Base-by-base conservation (phyloP, 2,329 filamentous ascomycete genomes). In the Epichloe sylvatica region DNA sequence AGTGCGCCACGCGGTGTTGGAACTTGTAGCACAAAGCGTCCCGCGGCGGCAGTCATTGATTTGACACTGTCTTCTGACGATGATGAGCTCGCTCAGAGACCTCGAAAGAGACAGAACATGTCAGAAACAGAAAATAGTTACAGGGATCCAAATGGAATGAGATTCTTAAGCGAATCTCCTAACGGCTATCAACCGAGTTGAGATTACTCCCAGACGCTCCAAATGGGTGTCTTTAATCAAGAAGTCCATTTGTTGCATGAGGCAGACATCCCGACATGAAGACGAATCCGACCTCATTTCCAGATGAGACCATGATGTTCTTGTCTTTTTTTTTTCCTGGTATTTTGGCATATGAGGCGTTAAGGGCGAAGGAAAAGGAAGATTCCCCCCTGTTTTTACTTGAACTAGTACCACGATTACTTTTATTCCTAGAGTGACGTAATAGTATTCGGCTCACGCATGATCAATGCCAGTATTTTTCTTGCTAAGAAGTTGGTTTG, bases 31-130 rank as follows among this genome's bases (percentile, higher is more conserved):
- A 61, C 60, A 49, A 79, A 80, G 60, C 70, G 76, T 21, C 67
- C 70, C 1, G 65, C 68, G 3, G 65, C 74, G 5, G 70, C 76
- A 42, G 72, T 81, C 2, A 80, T 81, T 53, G 78, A 81, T 56
- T 62, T 82, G 53, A 81, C 78, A 1, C 60, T 77, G 6, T 77
- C 74, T 45, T 68, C 70, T 47, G 76, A 77, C 51, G 74, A 78
- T 42, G 76, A 78, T 48, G 68, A 70, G 44, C 65, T 70, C 4
- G 59, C 67, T 3, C 65, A 67, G 34, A 71, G 70, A 8, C 65
- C 73, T 1, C 53, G 64, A 5, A 80, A 80, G 62, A 68, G 75
- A 45, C 70, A 72, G 52, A 65, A 58, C 38, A 64, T 59, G 5
- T 49, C 55, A 11, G 49, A 55, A 9, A 63, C 55, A 11, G 49